A percentile compares a stretch with the other conserved stretches of the same genome.
Evolutionary conservation across 2,329 filamentous ascomycete genomes (phyloP).

Genomic region (Chrysoporthe cubensis): DNA sequence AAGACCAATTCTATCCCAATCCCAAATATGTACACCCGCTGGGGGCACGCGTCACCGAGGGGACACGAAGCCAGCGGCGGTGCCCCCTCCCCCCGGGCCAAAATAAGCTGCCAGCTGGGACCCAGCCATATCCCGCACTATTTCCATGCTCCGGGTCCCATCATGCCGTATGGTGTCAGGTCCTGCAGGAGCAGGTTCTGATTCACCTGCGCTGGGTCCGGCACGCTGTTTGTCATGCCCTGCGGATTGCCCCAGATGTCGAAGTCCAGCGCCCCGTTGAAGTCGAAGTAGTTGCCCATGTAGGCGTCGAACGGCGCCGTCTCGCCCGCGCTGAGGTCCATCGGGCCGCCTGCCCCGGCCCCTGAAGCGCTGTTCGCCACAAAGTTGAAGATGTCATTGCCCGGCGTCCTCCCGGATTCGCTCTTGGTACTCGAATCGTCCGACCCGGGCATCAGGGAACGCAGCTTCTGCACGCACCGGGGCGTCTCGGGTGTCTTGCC

Average conservation of each 20-base stretch:
- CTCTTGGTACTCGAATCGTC: conserved; percentile 40
- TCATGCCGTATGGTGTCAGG: conserved; percentile 33
- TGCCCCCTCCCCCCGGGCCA: not conserved
- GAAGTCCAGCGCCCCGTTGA: conserved; percentile 47
- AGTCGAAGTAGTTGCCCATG: conserved; percentile 49
- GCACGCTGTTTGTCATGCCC: conserved; percentile 5
- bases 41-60: not conserved
- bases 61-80: not conserved
- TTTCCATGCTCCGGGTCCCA: conserved; percentile 10
- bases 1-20: not conserved
- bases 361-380: not conserved
- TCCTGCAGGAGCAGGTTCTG: conserved; percentile 15
- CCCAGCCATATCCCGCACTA: not conserved
- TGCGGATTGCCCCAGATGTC: conserved; percentile 46
- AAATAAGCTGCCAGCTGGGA: not conserved
- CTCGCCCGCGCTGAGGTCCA: conserved; percentile 30
- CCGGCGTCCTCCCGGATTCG: conserved; percentile 30
- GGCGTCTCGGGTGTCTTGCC: conserved; percentile 48
- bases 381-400: conserved; percentile 17
- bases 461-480: conserved; percentile 50
- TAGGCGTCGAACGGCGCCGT: conserved; percentile 46
- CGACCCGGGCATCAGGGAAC: conserved; percentile 43
- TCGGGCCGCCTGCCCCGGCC: conserved; percentile 2
- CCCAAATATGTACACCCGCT: not conserved
- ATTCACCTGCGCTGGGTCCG: not conserved